Percentiles rank a stretch among this genome's conserved stretches.
Evolutionary conservation across 176 grass and related monocot species (phyloP).

Genomic region (Aegilops umbellulata): DNA sequence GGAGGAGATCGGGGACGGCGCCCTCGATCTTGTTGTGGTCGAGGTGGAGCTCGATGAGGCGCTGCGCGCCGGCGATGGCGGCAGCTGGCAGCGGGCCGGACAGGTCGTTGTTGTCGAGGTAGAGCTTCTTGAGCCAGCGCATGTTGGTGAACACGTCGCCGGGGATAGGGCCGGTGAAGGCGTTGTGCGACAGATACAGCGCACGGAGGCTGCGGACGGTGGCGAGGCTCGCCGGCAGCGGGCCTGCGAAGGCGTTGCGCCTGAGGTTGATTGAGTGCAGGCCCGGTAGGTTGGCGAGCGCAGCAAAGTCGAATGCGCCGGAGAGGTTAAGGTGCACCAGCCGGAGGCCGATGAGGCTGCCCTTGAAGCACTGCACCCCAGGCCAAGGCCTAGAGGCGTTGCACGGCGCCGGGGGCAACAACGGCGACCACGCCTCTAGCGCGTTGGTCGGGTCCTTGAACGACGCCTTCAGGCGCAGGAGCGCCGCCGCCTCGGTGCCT

Average conservation of each 20-base stretch:
- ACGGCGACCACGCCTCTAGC: conserved; percentile 29
- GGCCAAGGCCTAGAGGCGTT: conserved; percentile 30
- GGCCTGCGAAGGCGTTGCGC: conserved; percentile 52
- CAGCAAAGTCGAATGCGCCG: conserved; percentile 49
- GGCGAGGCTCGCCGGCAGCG: conserved; percentile 43
- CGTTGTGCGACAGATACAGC: conserved; percentile 64
- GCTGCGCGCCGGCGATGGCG: conserved; percentile 33
- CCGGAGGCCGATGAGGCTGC: conserved; percentile 47
- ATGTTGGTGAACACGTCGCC: conserved; percentile 43
- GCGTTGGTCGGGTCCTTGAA: conserved; percentile 29
- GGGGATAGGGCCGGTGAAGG: conserved; percentile 53
- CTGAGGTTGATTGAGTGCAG: conserved; percentile 63
- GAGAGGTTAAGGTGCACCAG: conserved; percentile 54
- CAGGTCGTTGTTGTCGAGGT: conserved; percentile 65
- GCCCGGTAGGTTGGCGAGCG: conserved; percentile 33
- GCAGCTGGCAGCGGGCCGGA: conserved; percentile 48
- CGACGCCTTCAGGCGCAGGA: conserved; percentile 57
- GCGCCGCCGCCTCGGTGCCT: conserved; percentile 39
- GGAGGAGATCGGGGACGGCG: conserved; percentile 27
- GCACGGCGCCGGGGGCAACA: conserved; percentile 33
- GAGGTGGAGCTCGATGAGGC: conserved; percentile 67
- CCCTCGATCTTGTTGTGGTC: conserved; percentile 66
- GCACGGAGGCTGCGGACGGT: conserved; percentile 40
- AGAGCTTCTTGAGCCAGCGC: conserved; percentile 81
- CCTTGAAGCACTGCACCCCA: conserved; percentile 56